These are phyloP conservation scores for Rosa hybrid DNA, from an alignment of 331 rosid species.

Conservation along the genomic window DNA sequence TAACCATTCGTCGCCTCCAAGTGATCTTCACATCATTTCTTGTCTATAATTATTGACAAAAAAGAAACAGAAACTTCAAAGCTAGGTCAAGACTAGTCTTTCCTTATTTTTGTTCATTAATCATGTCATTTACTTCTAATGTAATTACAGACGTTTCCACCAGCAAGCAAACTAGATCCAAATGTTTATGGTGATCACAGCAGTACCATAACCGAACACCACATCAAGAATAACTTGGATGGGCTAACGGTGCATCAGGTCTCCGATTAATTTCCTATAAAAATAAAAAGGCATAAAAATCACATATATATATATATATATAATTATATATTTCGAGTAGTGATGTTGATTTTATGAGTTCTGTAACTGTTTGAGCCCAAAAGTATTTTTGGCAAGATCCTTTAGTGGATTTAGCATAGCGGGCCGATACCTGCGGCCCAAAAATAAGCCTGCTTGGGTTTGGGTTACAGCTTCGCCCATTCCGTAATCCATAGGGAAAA, in stretches of 20 bases:
- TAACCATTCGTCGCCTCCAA: conserved; percentile 33
- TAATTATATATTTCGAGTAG: too few species aligned
- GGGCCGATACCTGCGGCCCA: too few species aligned
- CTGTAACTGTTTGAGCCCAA: too few species aligned
- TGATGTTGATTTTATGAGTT: not conserved
- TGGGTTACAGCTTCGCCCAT: too few species aligned
- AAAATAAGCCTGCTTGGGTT: too few species aligned
- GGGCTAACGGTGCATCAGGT: conserved; percentile 46
- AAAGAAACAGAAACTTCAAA: not conserved
- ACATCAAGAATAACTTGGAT: conserved; percentile 30
- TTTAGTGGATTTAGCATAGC: too few species aligned
- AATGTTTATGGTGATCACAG: conserved; percentile 50
- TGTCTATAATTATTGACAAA: not conserved
- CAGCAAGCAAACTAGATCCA: conserved; percentile 42
- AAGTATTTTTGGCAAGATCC: too few species aligned
- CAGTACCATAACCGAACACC: conserved; percentile 42
- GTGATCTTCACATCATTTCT: conserved; percentile 13
- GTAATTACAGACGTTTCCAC: conserved; percentile 55
- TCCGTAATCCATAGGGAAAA: too few species aligned
- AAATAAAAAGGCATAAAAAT: not conserved
- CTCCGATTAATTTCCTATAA: not conserved
- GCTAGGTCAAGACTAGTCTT: not conserved
- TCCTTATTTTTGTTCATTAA: not conserved
- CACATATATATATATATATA: not conserved
- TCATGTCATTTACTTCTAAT: not conserved